Percentiles rank a stretch among this genome's conserved stretches.
phyloP scores from a whole-genome alignment of 208 protist species.

The Crithidia thermophila region DNA sequence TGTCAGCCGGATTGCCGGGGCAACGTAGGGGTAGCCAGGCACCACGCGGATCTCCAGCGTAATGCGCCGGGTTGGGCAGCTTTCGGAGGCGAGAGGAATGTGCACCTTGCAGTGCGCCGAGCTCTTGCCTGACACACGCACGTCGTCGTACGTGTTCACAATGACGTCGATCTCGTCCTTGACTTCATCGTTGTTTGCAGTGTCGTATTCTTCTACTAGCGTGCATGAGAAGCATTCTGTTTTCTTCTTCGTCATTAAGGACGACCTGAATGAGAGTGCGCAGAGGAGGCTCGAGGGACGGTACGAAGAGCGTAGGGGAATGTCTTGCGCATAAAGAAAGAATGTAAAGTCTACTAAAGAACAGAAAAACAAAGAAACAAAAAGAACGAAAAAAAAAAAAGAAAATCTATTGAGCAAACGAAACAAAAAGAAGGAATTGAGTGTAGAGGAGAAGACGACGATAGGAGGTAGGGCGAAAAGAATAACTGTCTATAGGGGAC shows the following conservation, averaged over 20 bases:
- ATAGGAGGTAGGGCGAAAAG: no score
- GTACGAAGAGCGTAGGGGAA: no score
- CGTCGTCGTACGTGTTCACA: slow-evolving; percentile 61
- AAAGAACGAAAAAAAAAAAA: background rate
- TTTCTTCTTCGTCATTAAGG: slow-evolving; percentile 37
- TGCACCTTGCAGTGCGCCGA: slow-evolving; percentile 48
- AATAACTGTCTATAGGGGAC: no score
- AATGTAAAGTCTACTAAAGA: background rate
- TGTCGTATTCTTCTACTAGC: slow-evolving; percentile 56
- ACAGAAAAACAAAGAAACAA: background rate
- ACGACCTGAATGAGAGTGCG: no score
- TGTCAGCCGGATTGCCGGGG: slow-evolving; percentile 48
- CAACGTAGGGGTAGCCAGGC: slow-evolving; percentile 70
- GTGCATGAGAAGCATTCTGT: slow-evolving; percentile 30
- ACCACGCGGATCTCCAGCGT: slow-evolving; percentile 61
- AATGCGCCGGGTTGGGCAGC: slow-evolving; percentile 39
- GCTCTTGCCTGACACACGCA: slow-evolving; percentile 44
- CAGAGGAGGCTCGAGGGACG: no score
- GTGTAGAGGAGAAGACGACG: no score
- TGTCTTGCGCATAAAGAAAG: background rate
- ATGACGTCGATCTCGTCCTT: slow-evolving; percentile 76
- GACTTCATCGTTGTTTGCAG: slow-evolving; percentile 50
- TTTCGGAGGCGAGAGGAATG: slow-evolving; percentile 49
- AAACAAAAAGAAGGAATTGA: slow-evolving; percentile 6
- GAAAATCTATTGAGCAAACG: no score